phyloP scores from a whole-genome alignment of 176 grass and related monocot species.

The Paspalum notatum region DNA sequence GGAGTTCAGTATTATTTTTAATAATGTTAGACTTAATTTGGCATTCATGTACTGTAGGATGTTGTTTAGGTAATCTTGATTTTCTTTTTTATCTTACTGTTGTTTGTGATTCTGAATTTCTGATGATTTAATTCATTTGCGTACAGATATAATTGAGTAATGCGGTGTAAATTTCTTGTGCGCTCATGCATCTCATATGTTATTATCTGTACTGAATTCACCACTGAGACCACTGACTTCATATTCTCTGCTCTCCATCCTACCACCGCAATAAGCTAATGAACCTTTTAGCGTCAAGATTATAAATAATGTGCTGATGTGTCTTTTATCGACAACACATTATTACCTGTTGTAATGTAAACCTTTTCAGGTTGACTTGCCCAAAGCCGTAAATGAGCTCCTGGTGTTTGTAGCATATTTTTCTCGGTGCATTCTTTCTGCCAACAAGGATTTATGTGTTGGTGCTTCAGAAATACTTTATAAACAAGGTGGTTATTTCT shows the following conservation, averaged over 20 bases:
- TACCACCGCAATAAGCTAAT: not conserved
- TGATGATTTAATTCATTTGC: not conserved
- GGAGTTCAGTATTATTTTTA: not conserved
- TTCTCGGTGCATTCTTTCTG: slow-evolving; percentile 57
- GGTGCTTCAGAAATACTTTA: slow-evolving; percentile 57
- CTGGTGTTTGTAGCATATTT: slow-evolving; percentile 61
- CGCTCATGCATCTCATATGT: slow-evolving; percentile 11
- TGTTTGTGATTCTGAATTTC: slow-evolving; percentile 18
- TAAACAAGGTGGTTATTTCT: slow-evolving; percentile 49
- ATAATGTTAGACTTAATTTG: not conserved
- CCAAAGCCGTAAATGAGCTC: slow-evolving; percentile 49
- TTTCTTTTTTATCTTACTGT: not conserved
- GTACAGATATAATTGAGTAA: slow-evolving; percentile 3
- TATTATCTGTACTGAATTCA: not conserved
- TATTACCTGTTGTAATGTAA: slow-evolving; percentile 19
- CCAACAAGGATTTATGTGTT: slow-evolving; percentile 44
- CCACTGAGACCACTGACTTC: not conserved
- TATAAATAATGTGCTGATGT: not conserved
- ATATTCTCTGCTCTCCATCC: not conserved
- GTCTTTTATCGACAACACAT: not conserved
- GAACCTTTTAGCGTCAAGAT: not conserved
- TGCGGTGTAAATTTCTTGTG: not conserved
- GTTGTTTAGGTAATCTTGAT: slow-evolving; percentile 19
- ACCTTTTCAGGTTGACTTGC: slow-evolving; percentile 52
- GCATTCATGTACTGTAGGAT: not conserved